Evolutionary conservation across 2,329 filamentous ascomycete genomes (phyloP).

Genomic region (Colletotrichum cuscutae): DNA sequence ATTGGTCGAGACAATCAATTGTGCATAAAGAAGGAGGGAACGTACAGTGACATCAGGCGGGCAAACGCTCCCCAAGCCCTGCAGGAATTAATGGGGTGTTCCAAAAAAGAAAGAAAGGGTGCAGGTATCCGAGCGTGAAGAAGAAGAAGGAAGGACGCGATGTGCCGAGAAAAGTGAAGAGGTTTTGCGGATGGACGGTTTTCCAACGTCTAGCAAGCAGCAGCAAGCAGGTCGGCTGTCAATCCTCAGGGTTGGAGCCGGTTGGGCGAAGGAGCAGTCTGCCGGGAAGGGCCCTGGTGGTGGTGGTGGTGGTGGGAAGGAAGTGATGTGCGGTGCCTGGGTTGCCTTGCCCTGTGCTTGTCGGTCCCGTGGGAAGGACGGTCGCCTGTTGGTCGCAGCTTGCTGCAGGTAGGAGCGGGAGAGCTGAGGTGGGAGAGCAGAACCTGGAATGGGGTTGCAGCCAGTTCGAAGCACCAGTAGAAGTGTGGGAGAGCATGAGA

Average conservation of each 20-base stretch:
- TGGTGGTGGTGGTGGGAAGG: slow-evolving; percentile 9
- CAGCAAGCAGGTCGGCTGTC: neutral
- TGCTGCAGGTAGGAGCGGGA: neutral
- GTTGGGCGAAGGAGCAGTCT: slow-evolving; percentile 18
- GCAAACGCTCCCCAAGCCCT: slow-evolving; percentile 9
- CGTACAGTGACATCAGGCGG: slow-evolving; percentile 34
- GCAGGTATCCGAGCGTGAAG: slow-evolving; percentile 13
- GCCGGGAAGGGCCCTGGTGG: slow-evolving; percentile 30
- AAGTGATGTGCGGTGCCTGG: neutral
- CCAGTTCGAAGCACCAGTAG: neutral
- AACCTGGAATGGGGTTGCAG: neutral
- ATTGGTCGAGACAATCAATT: slow-evolving; percentile 19
- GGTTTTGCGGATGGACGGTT: slow-evolving; percentile 22
- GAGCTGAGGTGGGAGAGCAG: neutral
- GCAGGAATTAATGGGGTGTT: slow-evolving; percentile 12
- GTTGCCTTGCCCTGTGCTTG: neutral
- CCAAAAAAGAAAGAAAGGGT: neutral
- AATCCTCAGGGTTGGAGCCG: slow-evolving; percentile 25
- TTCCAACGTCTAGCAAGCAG: slow-evolving; percentile 2
- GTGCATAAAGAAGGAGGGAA: neutral
- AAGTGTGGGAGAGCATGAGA: neutral
- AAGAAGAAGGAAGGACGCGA: slow-evolving; percentile 20
- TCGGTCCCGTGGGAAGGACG: neutral
- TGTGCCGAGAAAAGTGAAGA: slow-evolving; percentile 24
- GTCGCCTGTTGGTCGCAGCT: slow-evolving; percentile 20